These are phyloP conservation scores for Lactifluus hygrophoroides DNA, from an alignment of 768 basidiomycete genomes.

Conservation along the genomic window DNA sequence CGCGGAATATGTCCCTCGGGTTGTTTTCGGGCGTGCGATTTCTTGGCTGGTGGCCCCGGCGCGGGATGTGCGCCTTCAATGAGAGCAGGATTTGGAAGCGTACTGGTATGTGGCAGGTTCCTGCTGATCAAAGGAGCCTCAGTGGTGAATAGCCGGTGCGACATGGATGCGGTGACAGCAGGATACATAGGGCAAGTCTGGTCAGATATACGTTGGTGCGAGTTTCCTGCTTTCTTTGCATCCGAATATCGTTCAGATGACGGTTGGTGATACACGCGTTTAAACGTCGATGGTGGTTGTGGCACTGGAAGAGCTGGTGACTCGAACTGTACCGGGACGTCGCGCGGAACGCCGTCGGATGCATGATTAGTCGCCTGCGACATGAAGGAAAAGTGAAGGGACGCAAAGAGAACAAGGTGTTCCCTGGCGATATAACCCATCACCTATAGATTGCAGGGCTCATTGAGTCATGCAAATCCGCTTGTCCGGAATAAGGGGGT, in stretches of 20 bases:
- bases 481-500: not conserved
- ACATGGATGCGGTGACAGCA: not conserved
- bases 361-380: not conserved
- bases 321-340: not conserved
- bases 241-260: not conserved
- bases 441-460: not conserved
- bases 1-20: slow-evolving; percentile 54
- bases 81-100: not conserved
- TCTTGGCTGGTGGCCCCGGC: slow-evolving; percentile 23
- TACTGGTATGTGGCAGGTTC: not conserved
- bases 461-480: not conserved
- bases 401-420: slow-evolving; percentile 8
- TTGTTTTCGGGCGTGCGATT: slow-evolving; percentile 43
- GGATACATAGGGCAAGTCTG: not conserved
- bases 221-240: not conserved
- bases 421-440: not conserved
- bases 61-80: not conserved
- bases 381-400: slow-evolving; percentile 3
- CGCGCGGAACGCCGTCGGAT: not conserved
- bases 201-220: not conserved
- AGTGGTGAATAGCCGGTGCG: not conserved
- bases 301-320: not conserved
- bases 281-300: slow-evolving; percentile 8
- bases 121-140: not conserved
- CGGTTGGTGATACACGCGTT: not conserved